Conservation (phyloP, 1,284 basidiomycete species). For the Marasmius tenuissimus region DNA sequence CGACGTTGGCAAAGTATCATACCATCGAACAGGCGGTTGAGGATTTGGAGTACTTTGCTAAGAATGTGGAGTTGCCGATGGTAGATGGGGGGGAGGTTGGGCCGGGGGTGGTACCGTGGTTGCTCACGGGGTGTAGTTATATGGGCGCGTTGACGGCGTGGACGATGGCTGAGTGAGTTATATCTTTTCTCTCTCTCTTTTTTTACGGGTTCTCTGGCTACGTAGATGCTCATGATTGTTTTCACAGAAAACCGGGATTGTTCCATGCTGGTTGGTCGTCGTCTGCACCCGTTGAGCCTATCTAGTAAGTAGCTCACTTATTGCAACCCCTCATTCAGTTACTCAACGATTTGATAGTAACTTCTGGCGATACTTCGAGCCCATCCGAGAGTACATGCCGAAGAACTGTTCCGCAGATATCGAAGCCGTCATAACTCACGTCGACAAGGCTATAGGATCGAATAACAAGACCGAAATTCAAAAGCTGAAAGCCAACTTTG, state of each 20-base stretch:
- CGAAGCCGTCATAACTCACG: constrained; percentile 58
- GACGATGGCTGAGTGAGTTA: constrained; percentile 68
- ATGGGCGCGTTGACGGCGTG: constrained; percentile 67
- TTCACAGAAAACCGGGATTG: constrained; percentile 56
- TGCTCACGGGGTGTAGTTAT: constrained; percentile 33
- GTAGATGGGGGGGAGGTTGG: constrained; percentile 57
- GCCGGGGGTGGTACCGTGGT: constrained; percentile 63
- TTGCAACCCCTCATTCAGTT: neutral
- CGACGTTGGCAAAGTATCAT: constrained; percentile 51
- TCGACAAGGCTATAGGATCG: constrained; percentile 55
- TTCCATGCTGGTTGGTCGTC: constrained; percentile 72
- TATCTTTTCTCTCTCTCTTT: too few species aligned
- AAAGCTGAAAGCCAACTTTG: constrained; percentile 55
- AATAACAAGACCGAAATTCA: constrained; percentile 46
- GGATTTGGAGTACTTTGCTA: constrained; percentile 69
- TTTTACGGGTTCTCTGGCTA: constrained; percentile 20
- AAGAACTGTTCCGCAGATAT: constrained; percentile 73
- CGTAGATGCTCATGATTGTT: constrained; percentile 20
- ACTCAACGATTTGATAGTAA: constrained; percentile 43
- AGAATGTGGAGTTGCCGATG: constrained; percentile 66
- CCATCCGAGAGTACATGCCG: constrained; percentile 70
- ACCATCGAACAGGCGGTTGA: constrained; percentile 74
- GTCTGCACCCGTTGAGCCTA: constrained; percentile 71
- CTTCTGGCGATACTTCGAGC: constrained; percentile 73
- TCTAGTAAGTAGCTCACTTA: constrained; percentile 38